phyloP scores from a whole-genome alignment of 257 asterid genomes.

The Solanum chmielewskii region DNA sequence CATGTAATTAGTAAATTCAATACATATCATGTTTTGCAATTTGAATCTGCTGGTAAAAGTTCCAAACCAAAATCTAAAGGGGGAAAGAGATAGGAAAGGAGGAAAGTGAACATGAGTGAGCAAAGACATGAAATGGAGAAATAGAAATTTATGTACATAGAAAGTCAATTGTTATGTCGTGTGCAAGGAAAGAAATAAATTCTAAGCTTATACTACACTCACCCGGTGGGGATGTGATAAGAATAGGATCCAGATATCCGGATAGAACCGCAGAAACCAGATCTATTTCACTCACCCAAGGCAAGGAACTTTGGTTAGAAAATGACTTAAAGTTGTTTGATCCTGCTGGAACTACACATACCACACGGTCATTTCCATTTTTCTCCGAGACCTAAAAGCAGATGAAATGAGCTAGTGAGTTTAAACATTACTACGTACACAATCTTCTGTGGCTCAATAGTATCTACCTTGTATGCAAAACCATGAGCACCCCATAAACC shows the following conservation, averaged over 20 bases:
- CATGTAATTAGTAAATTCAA: background rate
- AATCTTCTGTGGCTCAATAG: background rate
- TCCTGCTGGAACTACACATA: slow-evolving; percentile 56
- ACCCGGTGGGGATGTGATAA: slow-evolving; percentile 67
- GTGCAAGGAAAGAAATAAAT: background rate
- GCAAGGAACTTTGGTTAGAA: slow-evolving; percentile 27
- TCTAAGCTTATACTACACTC: slow-evolving; percentile 3
- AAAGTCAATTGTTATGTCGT: background rate
- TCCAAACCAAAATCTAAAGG: background rate
- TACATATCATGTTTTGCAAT: background rate
- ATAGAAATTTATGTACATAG: background rate
- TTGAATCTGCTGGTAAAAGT: background rate
- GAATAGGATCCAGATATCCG: slow-evolving; percentile 64
- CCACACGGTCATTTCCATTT: slow-evolving; percentile 26
- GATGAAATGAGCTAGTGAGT: background rate
- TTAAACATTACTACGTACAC: background rate
- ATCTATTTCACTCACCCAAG: slow-evolving; percentile 63
- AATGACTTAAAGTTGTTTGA: slow-evolving; percentile 15
- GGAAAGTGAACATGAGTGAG: background rate
- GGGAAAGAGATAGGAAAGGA: background rate
- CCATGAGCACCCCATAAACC: background rate
- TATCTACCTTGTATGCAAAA: background rate
- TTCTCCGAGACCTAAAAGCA: slow-evolving; percentile 34
- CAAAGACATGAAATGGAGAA: background rate
- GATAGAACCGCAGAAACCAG: slow-evolving; percentile 59